A percentile compares a stretch with the other conserved stretches of the same genome.
These are phyloP conservation scores for Diaporthe amygdali DNA, from an alignment of 2,329 filamentous ascomycete species.

Conservation along the genomic window DNA sequence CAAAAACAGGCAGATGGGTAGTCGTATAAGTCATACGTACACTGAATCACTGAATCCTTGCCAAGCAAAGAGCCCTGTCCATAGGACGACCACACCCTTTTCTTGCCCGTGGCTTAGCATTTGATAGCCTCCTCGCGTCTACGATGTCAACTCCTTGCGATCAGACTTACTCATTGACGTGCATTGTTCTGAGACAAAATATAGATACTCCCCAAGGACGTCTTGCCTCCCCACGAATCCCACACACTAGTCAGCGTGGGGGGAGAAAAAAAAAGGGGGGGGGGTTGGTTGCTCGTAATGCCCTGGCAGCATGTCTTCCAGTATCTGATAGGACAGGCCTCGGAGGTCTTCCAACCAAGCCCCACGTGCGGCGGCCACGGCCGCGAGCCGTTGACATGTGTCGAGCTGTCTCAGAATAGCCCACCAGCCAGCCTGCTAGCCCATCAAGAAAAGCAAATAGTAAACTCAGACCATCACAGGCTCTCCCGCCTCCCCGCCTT, in stretches of 20 bases:
- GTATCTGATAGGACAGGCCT: neutral
- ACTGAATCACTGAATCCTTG: neutral
- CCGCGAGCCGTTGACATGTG: slow-evolving; percentile 1
- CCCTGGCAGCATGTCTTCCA: neutral
- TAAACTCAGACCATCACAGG: neutral
- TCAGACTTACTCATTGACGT: neutral
- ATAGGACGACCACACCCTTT: neutral
- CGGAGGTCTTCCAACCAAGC: neutral
- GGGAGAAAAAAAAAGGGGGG: neutral
- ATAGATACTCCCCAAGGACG: too few relatives aligned
- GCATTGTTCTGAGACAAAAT: too few relatives aligned
- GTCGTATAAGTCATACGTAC: neutral
- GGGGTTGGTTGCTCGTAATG: too few relatives aligned
- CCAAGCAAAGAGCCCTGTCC: neutral
- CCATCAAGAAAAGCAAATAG: neutral
- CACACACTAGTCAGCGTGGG: neutral
- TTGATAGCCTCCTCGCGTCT: neutral
- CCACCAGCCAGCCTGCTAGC: neutral
- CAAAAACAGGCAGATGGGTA: neutral
- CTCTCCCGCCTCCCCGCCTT: neutral
- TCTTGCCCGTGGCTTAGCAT: too few relatives aligned
- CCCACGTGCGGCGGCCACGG: neutral
- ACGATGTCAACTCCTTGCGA: too few relatives aligned
- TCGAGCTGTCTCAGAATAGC: neutral
- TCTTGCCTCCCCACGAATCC: neutral